Evolutionary conservation across 441 rosid genomes (phyloP), one percentile per base, ranked within the genome.

Genomic region (Sinapis alba): DNA sequence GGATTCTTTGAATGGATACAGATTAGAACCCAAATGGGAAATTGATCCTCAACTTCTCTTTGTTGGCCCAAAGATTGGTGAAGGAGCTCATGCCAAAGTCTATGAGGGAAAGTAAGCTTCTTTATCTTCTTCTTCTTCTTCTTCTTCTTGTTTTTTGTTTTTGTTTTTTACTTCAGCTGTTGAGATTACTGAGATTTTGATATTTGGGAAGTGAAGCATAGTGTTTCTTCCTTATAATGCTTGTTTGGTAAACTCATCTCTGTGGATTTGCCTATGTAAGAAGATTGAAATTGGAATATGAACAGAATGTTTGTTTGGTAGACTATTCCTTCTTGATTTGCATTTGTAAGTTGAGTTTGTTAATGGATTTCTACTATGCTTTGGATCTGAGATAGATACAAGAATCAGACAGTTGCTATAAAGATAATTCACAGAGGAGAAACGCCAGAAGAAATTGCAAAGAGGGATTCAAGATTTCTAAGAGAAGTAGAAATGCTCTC

Each of bases 61-160:
- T 76, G 89, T 88, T 56, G 92, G 92, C 0, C 92, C 92, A 26
- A 86, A 80, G 71, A 86, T 88, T 76, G 92, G 92, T 26, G 92
- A 88, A 78, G 92, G 92, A 65, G 92, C 92, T 78, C 86, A 88
- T 79, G 92, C 92, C 58, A 88, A 86, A 81, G 92, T 88, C 60
- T 88, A 88, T 58, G 90, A 88, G 83, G 92, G 92, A 78, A 88
- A 86, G 92, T 88, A 81, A 86, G 88, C 56, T 32, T 65, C 47
- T 34, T 45, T 10, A 69, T 65, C 61, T 74, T 74, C 30, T 34
- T n/a, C n/a, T n/a, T n/a, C n/a, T n/a, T n/a, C n/a, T n/a, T n/a
- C n/a, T n/a, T 66, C n/a, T n/a, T 45, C 30, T 38, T 57, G 5
- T 58, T 54, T 8, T 30, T 59, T 28, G n/a, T n/a, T n/a, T n/a